Evolutionary conservation across 176 grass and related monocot genomes (phyloP).

Genomic region (Bolboschoenus planiculmis): DNA sequence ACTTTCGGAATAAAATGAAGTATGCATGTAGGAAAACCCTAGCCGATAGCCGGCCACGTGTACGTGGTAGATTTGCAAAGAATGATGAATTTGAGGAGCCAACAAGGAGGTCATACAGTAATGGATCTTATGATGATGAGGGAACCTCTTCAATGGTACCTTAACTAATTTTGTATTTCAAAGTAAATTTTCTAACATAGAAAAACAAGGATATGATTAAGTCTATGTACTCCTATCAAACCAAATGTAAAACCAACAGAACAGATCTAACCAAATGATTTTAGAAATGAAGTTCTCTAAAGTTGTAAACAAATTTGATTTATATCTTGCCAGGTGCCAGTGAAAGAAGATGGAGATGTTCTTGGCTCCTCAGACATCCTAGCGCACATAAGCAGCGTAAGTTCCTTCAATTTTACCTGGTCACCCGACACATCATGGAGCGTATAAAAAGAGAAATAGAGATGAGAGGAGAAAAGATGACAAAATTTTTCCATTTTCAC

Average conservation of each 20-base stretch:
- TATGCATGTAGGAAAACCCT: slow-evolving; percentile 98
- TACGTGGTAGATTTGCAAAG: slow-evolving; percentile 91
- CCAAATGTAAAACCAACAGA: background rate
- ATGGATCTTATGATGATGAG: slow-evolving; percentile 55
- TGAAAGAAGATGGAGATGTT: slow-evolving; percentile 67
- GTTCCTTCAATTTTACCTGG: slow-evolving; percentile 40
- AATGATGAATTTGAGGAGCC: slow-evolving; percentile 71
- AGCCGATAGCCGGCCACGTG: slow-evolving; percentile 86
- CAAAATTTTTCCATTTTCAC: background rate
- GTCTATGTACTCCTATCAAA: background rate
- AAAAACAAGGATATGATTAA: background rate
- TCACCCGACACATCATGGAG: background rate
- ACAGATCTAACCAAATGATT: background rate
- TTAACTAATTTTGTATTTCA: background rate
- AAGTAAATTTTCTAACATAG: background rate
- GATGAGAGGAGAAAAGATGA: background rate
- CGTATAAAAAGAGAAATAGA: background rate
- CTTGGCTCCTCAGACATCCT: slow-evolving; percentile 50
- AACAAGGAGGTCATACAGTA: slow-evolving; percentile 33
- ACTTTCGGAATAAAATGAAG: slow-evolving; percentile 32
- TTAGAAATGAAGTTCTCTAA: background rate
- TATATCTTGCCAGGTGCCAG: slow-evolving; percentile 34
- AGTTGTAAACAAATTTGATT: background rate
- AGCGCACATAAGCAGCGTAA: slow-evolving; percentile 49
- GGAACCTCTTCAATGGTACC: slow-evolving; percentile 39